Percentiles rank a stretch among this genome's conserved stretches.
phyloP scores from a whole-genome alignment of 805 yeast genomes.

The Lachancea lanzarotensis region DNA sequence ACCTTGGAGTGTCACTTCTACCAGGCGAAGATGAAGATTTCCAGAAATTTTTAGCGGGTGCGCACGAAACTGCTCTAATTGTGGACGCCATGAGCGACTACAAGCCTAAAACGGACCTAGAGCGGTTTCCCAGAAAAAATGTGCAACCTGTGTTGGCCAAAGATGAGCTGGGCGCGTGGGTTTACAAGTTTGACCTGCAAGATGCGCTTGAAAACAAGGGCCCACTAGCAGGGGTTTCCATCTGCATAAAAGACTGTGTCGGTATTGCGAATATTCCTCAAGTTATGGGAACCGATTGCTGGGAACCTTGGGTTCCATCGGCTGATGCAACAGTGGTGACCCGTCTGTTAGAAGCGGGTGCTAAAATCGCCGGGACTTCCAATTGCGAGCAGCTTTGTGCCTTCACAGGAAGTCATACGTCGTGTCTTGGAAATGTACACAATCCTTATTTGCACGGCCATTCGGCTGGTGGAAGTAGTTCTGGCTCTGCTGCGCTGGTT shows the following conservation, averaged over 20 bases:
- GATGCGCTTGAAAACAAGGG: background rate
- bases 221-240: background rate
- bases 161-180: background rate
- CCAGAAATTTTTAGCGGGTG: conserved; percentile 23
- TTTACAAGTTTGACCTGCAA: background rate
- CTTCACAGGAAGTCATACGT: conserved; percentile 31
- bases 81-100: conserved; percentile 9
- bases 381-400: conserved; percentile 35
- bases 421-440: conserved; percentile 37
- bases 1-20: conserved; percentile 20
- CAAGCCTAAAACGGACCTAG: background rate
- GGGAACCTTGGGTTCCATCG: conserved; percentile 30
- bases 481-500: conserved; percentile 51
- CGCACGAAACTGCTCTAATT: conserved; percentile 22
- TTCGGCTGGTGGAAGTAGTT: conserved; percentile 47
- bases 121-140: background rate
- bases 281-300: conserved; percentile 33
- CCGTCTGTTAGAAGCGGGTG: conserved; percentile 34
- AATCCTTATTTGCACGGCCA: conserved; percentile 38
- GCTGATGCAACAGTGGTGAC: conserved; percentile 36
- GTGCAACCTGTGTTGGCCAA: background rate
- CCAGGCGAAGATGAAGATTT: conserved; percentile 24
- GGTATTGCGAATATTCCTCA: conserved; percentile 34
- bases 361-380: conserved; percentile 30
- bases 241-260: background rate